Percentiles rank a stretch among this genome's conserved stretches.
Conservation (phyloP, 257 asterid species). For the Solanum peruvianum region DNA sequence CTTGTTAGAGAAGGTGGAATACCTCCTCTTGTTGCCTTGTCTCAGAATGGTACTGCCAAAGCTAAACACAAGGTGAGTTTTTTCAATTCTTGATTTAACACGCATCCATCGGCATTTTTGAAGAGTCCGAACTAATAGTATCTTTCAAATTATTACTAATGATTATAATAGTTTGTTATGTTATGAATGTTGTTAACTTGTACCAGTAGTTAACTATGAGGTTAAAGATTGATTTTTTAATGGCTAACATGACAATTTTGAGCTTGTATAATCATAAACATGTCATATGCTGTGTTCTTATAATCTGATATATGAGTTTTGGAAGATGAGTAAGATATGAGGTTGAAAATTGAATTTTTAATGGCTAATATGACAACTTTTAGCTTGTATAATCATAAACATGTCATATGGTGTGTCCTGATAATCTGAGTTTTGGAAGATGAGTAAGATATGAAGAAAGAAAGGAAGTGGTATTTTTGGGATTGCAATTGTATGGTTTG, state of each 20-base stretch:
- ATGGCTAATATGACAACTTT: background rate
- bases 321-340: background rate
- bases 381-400: background rate
- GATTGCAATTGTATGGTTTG: background rate
- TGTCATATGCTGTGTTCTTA: no score
- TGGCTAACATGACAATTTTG: background rate
- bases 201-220: background rate
- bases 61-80: slow-evolving; percentile 86
- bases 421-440: background rate
- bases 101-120: background rate
- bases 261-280: no score
- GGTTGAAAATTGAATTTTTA: background rate
- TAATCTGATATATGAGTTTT: no score
- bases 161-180: background rate
- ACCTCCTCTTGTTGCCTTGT: slow-evolving; percentile 90
- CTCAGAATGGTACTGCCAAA: slow-evolving; percentile 76
- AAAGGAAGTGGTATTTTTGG: background rate
- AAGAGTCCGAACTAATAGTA: background rate
- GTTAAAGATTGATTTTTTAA: background rate
- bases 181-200: background rate
- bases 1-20: slow-evolving; percentile 94
- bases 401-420: background rate
- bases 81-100: background rate
- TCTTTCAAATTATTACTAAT: background rate
- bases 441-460: background rate